Evolutionary conservation across 805 yeast species (phyloP), one percentile per base, ranked within the genome.

Genomic region (Candida nonsorbophila): DNA sequence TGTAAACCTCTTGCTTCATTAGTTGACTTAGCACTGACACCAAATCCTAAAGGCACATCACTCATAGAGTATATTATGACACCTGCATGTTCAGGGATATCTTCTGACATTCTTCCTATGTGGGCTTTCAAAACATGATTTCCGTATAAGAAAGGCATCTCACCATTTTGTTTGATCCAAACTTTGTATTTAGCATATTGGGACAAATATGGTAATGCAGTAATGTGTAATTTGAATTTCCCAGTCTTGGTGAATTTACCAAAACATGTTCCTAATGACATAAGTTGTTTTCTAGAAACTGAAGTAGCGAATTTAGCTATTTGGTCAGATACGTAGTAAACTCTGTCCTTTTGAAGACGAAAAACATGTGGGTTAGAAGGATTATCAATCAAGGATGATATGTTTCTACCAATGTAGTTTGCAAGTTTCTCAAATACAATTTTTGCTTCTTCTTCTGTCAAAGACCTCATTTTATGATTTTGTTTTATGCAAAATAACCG

Each of bases 231-330:
- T 60, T 95, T 76, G 67, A 92, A 92, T 60, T 92, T 92, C 17
- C 97, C 97, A 3, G 97, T 84, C 68, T 92, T 92, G 27, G 98
- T 92, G 68, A 92, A 92, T 56, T 92, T 92, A 12, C 98, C 98
- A 36, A 92, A 67, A 61, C 98, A 92, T 3, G 81, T 74, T 21
- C 98, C 98, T 17, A 92, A 58, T 0, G 97, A 84, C 94, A 90
- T 86, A 41, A 92, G 69, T 49, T 86, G 84, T 24, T 77, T 76
- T 66, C 98, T 77, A 21, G 95, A 84, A 3, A 90, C 84, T 16
- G 90, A 78, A 0, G 97, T 87, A 27, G 98, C 97, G 40, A 79
- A 72, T 42, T 81, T 81, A 29, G 96, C 87, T 20, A 84, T 74
- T 37, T 71, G 65, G 45, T 85, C 95, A 25, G 83, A 69, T 22